Evolutionary conservation across 306 rosid genomes (phyloP), one percentile per base, ranked within the genome.

Genomic region (Cucurbita pepo): DNA sequence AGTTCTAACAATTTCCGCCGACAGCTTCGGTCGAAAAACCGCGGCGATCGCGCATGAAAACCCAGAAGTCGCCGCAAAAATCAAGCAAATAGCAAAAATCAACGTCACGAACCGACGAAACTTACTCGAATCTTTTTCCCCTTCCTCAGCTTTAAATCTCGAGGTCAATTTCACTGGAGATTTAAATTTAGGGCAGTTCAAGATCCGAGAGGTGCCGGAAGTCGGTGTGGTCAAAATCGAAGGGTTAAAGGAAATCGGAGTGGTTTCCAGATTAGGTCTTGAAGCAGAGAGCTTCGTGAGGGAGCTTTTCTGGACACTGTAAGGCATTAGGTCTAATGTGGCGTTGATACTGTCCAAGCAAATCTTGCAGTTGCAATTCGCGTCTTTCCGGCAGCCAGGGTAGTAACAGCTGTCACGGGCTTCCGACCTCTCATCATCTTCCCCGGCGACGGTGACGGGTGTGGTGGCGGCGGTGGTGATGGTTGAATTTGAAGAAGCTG

Each of bases 331-430:
- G 13, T 94, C 99, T n/a, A 82, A 90, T 21, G 96, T 91, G 74
- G 99, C 97, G 43, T 78, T 82, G 88, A 92, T 84, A 76, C 97
- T 94, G 8, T 81, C 97, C 79, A 89, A 80, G 82, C 96, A 94
- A 56, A 87, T 82, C 44, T 84, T 78, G 40, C 99, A 94, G 47
- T 69, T 71, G 77, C 99, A 94, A 71, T 91, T 89, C 1, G 91
- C 92, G 41, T 91, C 85, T 81, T 91, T 94, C 57, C 81, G 85
- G 88, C 97, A 94, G 40, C 86, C 88, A 0, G 96, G 96, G 78
- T 77, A 94, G 86, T 94, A 94, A 77, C 84, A 87, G 78, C 91
- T 85, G 72, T 89, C 91, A 6, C 77, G 78, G 41, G 19, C 62
- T 72, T 86, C 85, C 1, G 85, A 76, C 10, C 76, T 80, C 56